Evolutionary conservation across 164 flowering plant species (phyloP), one percentile per base, ranked within the genome.

Genomic region (Annona cherimola): DNA sequence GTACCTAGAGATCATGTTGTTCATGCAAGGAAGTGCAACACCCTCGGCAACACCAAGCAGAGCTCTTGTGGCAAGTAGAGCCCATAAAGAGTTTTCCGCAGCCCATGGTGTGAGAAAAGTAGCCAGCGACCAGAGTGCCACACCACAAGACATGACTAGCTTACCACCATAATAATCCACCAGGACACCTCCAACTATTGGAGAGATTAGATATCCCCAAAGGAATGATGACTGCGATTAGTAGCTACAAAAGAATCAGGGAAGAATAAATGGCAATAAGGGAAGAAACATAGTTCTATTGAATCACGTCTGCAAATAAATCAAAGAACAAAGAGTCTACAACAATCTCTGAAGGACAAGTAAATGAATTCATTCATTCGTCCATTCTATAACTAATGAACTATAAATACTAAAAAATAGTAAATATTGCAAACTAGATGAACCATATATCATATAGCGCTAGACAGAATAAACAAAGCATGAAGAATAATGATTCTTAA

Each of bases 21-120:
- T 95, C 99, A 95, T 95, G 84, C 93, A 84, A 83, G 99, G 99
- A 85, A 95, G 96, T 67, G 96, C 98, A 43, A 93, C 99, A 7
- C 98, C 99, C 86, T 93, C 99, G 0, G 99, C 99, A 43, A 89
- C 45, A 26, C 99, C 99, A 75, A 93, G 93, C 79, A 86, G 73
- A 71, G 83, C 88, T 62, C 98, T 84, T 83, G 79, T 81, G 0
- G 79, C 77, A 78, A 93, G 93, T 44, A 95, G 80, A 14, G 89
- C 89, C 88, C 81, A 89, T 7, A 95, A 54, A 57, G 94, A 89
- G 70, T 84, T 80, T 74, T 91, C 92, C 1, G 97, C 97, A 69
- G 98, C 97, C 94, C 94, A 93, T 16, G 98, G 98, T 54, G 98
- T 95, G 19, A 93, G 89, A 82, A 93, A 90, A 5, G 99, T 95